A percentile compares a stretch with the other conserved stretches of the same genome.
These are phyloP conservation scores for Fusarium drepaniforme DNA, from an alignment of 2,329 filamentous ascomycete species.

Conservation along the genomic window DNA sequence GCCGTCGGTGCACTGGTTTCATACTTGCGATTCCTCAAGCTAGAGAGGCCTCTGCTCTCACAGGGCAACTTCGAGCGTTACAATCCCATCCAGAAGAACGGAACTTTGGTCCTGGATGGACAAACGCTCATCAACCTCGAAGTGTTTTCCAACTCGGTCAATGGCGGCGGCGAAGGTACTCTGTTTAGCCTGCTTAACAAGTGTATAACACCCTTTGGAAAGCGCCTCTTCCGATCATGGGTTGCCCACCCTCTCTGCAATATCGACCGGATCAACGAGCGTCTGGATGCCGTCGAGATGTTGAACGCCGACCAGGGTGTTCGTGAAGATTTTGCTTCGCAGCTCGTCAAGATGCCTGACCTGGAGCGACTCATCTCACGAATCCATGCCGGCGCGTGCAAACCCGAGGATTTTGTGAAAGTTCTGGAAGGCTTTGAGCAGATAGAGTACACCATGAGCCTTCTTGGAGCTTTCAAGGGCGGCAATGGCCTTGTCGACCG, in stretches of 20 bases:
- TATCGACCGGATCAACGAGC: slow-evolving; percentile 88
- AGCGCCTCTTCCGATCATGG: slow-evolving; percentile 96
- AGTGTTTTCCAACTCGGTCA: slow-evolving; percentile 92
- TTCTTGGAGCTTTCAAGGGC: slow-evolving; percentile 80
- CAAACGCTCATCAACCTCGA: slow-evolving; percentile 99
- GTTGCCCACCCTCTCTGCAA: slow-evolving; percentile 95
- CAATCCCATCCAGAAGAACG: slow-evolving; percentile 90
- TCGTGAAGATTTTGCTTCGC: slow-evolving; percentile 88
- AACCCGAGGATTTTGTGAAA: slow-evolving; percentile 90
- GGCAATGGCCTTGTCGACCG: slow-evolving; percentile 87
- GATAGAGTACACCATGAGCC: slow-evolving; percentile 92
- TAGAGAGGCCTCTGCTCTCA: slow-evolving; percentile 87
- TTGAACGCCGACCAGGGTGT: slow-evolving; percentile 85
- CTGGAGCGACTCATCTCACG: slow-evolving; percentile 94
- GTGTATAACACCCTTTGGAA: slow-evolving; percentile 96
- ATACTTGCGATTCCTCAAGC: slow-evolving; percentile 87
- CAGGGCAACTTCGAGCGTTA: slow-evolving; percentile 94
- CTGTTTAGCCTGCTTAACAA: slow-evolving; percentile 92
- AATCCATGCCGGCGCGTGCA: slow-evolving; percentile 92
- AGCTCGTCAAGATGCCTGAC: slow-evolving; percentile 92
- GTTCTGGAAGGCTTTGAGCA: slow-evolving; percentile 98
- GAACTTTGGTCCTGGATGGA: slow-evolving; percentile 91
- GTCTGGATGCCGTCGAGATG: slow-evolving; percentile 93
- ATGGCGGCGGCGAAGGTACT: slow-evolving; percentile 87
- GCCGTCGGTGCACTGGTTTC: slow-evolving; percentile 90